Conservation (phyloP, 495 filamentous ascomycete genomes). For the Talaromyces adpressus region DNA sequence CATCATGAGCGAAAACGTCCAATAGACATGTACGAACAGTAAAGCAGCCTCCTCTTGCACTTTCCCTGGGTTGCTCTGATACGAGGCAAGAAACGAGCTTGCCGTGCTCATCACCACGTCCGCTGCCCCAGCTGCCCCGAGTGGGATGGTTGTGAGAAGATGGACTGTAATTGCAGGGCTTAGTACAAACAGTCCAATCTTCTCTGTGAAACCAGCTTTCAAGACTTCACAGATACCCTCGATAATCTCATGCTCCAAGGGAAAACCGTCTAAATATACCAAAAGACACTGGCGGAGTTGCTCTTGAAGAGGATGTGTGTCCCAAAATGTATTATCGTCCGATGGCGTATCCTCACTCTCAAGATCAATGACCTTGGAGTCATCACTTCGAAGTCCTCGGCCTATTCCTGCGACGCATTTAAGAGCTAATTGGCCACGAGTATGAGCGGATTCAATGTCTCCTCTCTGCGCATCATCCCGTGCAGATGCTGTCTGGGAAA, state of each 20-base stretch:
- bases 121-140: conserved; percentile 61
- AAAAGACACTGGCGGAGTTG: conserved; percentile 32
- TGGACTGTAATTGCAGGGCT: conserved; percentile 60
- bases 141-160: conserved; percentile 57
- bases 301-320: conserved; percentile 35
- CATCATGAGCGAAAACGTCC: conserved; percentile 55
- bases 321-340: conserved; percentile 53
- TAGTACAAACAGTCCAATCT: conserved; percentile 69
- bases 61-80: conserved; percentile 51
- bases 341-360: conserved; percentile 33
- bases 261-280: conserved; percentile 46
- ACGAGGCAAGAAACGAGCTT: conserved; percentile 57
- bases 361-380: conserved; percentile 63
- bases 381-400: conserved; percentile 67
- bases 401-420: conserved; percentile 71
- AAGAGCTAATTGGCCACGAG: conserved; percentile 56
- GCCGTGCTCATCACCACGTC: conserved; percentile 75
- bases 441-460: conserved; percentile 39
- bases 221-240: conserved; percentile 72
- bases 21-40: conserved; percentile 58
- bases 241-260: conserved; percentile 58
- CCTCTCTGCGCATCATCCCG: conserved; percentile 27
- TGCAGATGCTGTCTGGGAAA: conserved; percentile 28
- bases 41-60: conserved; percentile 40
- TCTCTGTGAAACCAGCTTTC: conserved; percentile 73